Evolutionary conservation across 73 alveolate species (phyloP).

Genomic region (Stentor roeselii): DNA sequence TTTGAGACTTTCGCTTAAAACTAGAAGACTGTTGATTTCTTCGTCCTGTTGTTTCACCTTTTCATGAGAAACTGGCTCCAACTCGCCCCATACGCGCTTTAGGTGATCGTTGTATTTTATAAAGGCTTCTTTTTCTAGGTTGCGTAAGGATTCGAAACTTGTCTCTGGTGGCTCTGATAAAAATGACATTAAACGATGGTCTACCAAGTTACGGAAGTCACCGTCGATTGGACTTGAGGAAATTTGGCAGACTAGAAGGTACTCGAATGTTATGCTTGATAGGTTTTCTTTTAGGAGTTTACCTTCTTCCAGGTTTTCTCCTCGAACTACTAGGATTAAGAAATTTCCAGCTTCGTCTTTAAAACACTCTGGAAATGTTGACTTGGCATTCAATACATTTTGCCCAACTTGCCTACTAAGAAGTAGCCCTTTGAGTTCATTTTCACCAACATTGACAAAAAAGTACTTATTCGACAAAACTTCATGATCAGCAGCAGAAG

Average conservation of each 20-base stretch:
- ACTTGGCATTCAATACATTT: neutral
- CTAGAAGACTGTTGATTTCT: conserved; percentile 18
- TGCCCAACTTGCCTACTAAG: neutral
- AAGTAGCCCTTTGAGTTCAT: neutral
- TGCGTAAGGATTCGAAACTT: neutral
- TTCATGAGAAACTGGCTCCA: conserved; percentile 19
- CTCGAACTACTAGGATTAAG: conserved; percentile 24
- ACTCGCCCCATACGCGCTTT: conserved; percentile 28
- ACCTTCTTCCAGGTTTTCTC: neutral
- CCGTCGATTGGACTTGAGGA: neutral
- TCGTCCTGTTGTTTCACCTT: conserved; percentile 24
- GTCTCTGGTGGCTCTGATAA: neutral
- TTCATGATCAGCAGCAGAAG: neutral
- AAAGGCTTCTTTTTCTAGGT: conserved; percentile 16
- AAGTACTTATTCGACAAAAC: neutral
- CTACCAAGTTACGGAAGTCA: neutral
- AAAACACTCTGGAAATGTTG: neutral
- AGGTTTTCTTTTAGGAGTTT: neutral
- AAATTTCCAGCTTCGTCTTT: conserved; percentile 21
- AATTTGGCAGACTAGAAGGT: neutral
- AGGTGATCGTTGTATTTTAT: conserved; percentile 17
- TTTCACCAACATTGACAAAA: neutral
- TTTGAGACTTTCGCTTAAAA: neutral
- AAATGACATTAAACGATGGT: neutral
- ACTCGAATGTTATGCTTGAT: neutral